phyloP scores from a whole-genome alignment of 352 stramenopile genomes.

The Phytophthora sojae region DNA sequence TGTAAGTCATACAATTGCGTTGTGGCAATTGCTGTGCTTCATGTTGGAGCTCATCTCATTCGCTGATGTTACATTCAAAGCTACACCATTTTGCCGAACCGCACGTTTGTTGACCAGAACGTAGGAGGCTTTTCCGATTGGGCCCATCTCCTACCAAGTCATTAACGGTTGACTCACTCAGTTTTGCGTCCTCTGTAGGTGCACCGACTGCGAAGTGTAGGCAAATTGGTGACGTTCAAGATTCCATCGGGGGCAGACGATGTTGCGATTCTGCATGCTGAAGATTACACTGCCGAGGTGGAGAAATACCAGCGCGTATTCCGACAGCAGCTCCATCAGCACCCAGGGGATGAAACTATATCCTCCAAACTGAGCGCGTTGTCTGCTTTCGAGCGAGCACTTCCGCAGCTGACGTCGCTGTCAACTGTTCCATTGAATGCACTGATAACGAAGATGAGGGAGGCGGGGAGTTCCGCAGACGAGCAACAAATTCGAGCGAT shows the following conservation, averaged over 20 bases:
- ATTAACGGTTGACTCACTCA: background rate
- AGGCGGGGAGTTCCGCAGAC: background rate
- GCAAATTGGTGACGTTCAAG: constrained; percentile 58
- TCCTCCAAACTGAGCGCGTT: constrained; percentile 51
- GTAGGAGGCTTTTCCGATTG: constrained; percentile 26
- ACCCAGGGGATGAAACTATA: constrained; percentile 26
- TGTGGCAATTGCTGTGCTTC: background rate
- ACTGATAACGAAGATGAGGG: constrained; percentile 35
- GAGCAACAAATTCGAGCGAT: constrained; percentile 36
- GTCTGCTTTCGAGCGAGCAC: constrained; percentile 36
- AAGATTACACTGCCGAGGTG: constrained; percentile 47
- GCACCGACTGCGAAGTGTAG: constrained; percentile 47
- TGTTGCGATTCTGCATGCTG: constrained; percentile 37
- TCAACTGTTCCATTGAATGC: constrained; percentile 41
- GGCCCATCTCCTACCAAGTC: background rate
- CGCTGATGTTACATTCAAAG: constrained; percentile 22
- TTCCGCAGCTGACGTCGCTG: constrained; percentile 42
- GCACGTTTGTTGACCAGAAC: constrained; percentile 71
- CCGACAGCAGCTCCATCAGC: constrained; percentile 34
- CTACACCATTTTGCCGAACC: constrained; percentile 64
- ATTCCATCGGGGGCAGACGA: constrained; percentile 55
- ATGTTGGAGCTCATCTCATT: background rate
- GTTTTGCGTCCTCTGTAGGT: constrained; percentile 36
- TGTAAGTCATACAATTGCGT: constrained; percentile 36
- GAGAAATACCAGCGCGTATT: constrained; percentile 45